Evolutionary conservation across 805 yeast genomes (phyloP), one percentile per base, ranked within the genome.

Genomic region (Wickerhamiella musiphila): DNA sequence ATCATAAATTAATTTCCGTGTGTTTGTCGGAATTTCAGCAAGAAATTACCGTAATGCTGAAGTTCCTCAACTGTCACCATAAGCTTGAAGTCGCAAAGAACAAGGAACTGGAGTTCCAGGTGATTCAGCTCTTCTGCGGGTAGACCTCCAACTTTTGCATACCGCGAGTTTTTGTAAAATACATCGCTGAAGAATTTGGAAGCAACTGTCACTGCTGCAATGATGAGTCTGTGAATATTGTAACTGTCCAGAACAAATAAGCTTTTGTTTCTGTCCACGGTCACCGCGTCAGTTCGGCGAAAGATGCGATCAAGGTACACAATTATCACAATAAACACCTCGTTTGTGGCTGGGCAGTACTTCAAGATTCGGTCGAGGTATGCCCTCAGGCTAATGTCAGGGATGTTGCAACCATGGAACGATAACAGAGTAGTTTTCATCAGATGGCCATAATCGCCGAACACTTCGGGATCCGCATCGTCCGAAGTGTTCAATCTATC

Each of bases 281-380:
- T 31, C 22, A 10, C 39, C 12, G 46, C 33, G 40, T 78, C 77
- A 26, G 90, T 82, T 39, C 79, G 66, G 48, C 79, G 79, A 13
- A 93, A 90, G 28, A 86, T 82, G 40, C 96, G 61, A 56, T 90
- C 99, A 57, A 90, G 83, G 53, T 90, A 90, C 19, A 90, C 95
- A 45, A 90, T 62, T 22, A 90, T 57, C 23, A 94, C 75, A 29
- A 90, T 58, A 53, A 84, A 90, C 21, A 90, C 96, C 52, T 90
- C 96, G 54, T 86, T 86, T 2, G 98, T 84, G n/a, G 90, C 90
- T 0, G 99, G 96, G 53, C 99, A 90, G 57, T 90, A 90, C 55
- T 86, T 86, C 51, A 86, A 68, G 18, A 90, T 86, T 49, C 98
- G 71, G 26, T 81, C 68, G 37, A 90, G 63, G 51, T 90, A 90